These are phyloP conservation scores for Xanthoceras sorbifolium DNA, from an alignment of 345 rosid species.

Conservation along the genomic window DNA sequence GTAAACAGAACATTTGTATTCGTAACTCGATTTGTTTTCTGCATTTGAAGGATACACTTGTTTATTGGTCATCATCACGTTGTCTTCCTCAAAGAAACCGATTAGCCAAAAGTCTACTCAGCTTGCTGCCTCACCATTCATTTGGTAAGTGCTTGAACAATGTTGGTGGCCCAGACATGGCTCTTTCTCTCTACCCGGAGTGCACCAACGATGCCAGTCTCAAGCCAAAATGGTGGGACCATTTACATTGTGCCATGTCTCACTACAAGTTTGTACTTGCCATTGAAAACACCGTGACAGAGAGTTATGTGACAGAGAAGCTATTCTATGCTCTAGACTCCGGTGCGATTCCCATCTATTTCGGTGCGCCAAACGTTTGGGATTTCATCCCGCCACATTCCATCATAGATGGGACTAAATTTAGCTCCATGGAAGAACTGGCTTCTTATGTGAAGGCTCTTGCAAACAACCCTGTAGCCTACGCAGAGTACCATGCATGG, in stretches of 20 bases:
- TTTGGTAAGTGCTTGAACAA: slow-evolving; percentile 96
- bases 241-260: slow-evolving; percentile 94
- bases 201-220: slow-evolving; percentile 50
- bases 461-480: slow-evolving; percentile 72
- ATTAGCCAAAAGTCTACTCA: slow-evolving; percentile 65
- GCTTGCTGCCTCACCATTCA: slow-evolving; percentile 76
- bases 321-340: slow-evolving; percentile 87
- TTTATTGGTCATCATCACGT: slow-evolving; percentile 96
- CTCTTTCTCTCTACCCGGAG: slow-evolving; percentile 72
- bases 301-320: slow-evolving; percentile 93
- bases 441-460: slow-evolving; percentile 66
- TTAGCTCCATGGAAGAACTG: slow-evolving; percentile 61
- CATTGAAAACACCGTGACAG: slow-evolving; percentile 79
- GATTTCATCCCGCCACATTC: slow-evolving; percentile 89
- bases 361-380: slow-evolving; percentile 85
- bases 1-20: not conserved
- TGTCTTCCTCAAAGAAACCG: slow-evolving; percentile 73
- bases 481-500: slow-evolving; percentile 93
- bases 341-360: slow-evolving; percentile 83
- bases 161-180: slow-evolving; percentile 72
- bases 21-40: slow-evolving; percentile 7
- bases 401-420: slow-evolving; percentile 77
- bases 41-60: slow-evolving; percentile 54
- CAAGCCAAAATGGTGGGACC: slow-evolving; percentile 83
- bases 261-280: slow-evolving; percentile 93